Evolutionary conservation across 2,329 filamentous ascomycete genomes (phyloP).

Genomic region (Sporothrix phasma): DNA sequence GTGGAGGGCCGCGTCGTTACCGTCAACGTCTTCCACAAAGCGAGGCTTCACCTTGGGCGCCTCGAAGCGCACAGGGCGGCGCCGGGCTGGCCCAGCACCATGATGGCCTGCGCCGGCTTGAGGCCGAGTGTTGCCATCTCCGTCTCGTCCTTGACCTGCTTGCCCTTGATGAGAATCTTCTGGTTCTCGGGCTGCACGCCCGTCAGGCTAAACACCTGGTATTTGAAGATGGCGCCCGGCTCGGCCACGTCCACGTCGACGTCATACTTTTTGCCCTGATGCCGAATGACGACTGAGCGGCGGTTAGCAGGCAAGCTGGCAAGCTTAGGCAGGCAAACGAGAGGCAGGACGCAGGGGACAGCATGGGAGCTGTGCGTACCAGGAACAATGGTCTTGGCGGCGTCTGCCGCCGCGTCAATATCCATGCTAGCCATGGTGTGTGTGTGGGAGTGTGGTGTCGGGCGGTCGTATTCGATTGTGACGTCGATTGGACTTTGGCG

Average conservation of each 20-base stretch:
- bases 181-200: conserved; percentile 93
- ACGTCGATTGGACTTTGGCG: not conserved
- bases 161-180: conserved; percentile 89
- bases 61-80: conserved; percentile 51
- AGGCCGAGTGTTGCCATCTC: conserved; percentile 74
- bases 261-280: conserved; percentile 90
- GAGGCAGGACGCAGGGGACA: not conserved
- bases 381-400: conserved; percentile 4
- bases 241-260: conserved; percentile 79
- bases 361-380: not conserved
- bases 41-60: conserved; percentile 73
- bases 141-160: conserved; percentile 91
- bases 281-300: conserved; percentile 72
- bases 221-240: conserved; percentile 88
- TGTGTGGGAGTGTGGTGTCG: not conserved
- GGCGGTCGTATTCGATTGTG: not conserved
- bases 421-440: conserved; percentile 14
- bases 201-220: conserved; percentile 88
- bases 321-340: no score
- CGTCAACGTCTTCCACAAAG: conserved; percentile 96
- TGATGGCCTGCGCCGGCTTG: conserved; percentile 77
- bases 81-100: conserved; percentile 92
- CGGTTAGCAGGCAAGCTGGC: not conserved
- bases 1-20: conserved; percentile 75
- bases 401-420: conserved; percentile 5